Evolutionary conservation across 2,329 filamentous ascomycete genomes (phyloP), one percentile per base, ranked within the genome.

Genomic region (Ceratocystis albifundus): DNA sequence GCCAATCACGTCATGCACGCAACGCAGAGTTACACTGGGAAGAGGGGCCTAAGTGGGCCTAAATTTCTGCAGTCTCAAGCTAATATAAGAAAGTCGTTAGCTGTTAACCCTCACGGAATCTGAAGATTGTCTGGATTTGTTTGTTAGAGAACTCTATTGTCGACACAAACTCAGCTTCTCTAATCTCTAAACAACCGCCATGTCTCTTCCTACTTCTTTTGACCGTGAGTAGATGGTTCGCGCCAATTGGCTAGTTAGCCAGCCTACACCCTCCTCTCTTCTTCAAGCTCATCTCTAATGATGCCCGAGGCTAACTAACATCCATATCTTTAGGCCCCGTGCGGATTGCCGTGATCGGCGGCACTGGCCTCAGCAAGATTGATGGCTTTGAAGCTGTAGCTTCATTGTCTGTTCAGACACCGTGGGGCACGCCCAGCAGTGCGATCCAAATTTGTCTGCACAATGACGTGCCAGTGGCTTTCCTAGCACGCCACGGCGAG

Each of bases 361-460:
- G 94, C 72, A 99, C 94, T 48, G 94, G 94, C 65, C 88, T 99
- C 69, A 86, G 88, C 75, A 86, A 90, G 71, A 88, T 99, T 70
- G 87, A 90, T 32, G 87, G 88, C 76, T 97, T 94, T 80, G 87
- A 85, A 22, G 89, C 90, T 73, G 87, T 95, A 69, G 92, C 93
- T 30, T 83, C 83, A 32, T 79, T 99, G 71, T 86, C 86, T 71
- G 80, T 89, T 66, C 76, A 80, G 48, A 99, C 94, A 8, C 94
- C 94, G 41, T 99, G 94, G 94, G 94, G 94, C 72, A 75, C 79
- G 64, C 89, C 94, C 2, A 84, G 84, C 10, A 81, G 84, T 28
- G 83, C 84, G 25, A 93, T 99, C 77, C 84, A 86, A 70, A 92
- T 99, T 77, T 86, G 96, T 72, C 86, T 92, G 75, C 93, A 96